Percentiles rank a stretch among this genome's conserved stretches.
These are phyloP conservation scores for Fusarium pseudoanthophilum DNA, from an alignment of 2,329 filamentous ascomycete species.

Conservation along the genomic window DNA sequence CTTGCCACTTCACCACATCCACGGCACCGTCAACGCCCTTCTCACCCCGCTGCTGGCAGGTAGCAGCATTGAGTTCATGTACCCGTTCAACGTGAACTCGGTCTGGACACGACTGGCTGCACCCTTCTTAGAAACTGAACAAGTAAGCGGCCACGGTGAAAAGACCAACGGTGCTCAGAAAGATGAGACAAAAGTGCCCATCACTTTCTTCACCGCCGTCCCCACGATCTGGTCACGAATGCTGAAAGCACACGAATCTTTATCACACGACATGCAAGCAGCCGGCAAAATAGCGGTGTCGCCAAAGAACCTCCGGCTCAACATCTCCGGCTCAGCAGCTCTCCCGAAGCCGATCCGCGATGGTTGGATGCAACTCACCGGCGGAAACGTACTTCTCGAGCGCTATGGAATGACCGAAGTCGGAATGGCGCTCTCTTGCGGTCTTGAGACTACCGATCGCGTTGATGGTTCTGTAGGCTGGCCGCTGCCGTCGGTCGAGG, in stretches of 20 bases:
- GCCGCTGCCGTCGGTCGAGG: constrained; percentile 89
- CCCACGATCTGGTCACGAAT: constrained; percentile 95
- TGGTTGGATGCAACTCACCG: constrained; percentile 81
- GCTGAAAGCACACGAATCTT: constrained; percentile 73
- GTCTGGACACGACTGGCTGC: constrained; percentile 88
- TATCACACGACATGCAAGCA: constrained; percentile 69
- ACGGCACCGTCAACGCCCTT: constrained; percentile 93
- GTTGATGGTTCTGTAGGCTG: constrained; percentile 94
- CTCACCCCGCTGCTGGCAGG: constrained; percentile 88
- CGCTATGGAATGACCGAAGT: constrained; percentile 99
- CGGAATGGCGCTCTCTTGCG: constrained; percentile 97
- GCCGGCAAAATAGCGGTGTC: constrained; percentile 77
- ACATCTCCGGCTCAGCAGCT: constrained; percentile 94
- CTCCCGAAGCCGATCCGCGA: constrained; percentile 88
- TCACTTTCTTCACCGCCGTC: constrained; percentile 96
- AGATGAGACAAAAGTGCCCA: constrained; percentile 47
- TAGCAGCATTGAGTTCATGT: constrained; percentile 91
- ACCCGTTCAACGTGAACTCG: constrained; percentile 86
- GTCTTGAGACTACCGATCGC: constrained; percentile 78
- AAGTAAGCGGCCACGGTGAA: constrained; percentile 36
- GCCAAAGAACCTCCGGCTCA: constrained; percentile 82
- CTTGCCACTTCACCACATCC: constrained; percentile 94
- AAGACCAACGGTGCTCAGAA: background rate
- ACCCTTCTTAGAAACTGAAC: constrained; percentile 69
- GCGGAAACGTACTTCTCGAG: constrained; percentile 89